Evolutionary conservation across 176 grass and related monocot species (phyloP).

Genomic region (Cymbopogon citratus): DNA sequence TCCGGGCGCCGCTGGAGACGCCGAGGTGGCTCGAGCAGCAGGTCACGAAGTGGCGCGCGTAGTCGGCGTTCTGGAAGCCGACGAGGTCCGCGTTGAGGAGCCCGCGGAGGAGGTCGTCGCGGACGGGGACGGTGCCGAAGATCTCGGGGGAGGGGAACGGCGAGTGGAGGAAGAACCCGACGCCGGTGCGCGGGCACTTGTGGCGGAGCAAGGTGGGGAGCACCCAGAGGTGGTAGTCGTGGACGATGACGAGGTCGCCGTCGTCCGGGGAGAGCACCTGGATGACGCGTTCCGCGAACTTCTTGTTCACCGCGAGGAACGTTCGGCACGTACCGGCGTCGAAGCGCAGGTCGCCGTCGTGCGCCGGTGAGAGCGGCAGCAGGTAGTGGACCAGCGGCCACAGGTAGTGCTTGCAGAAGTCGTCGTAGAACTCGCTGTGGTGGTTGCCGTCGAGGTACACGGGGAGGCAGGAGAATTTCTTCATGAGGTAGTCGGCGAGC

Average conservation of each 20-base stretch:
- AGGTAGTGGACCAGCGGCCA: conserved; percentile 60
- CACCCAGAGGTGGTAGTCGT: conserved; percentile 47
- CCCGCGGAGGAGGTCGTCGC: conserved; percentile 16
- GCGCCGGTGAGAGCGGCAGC: conserved; percentile 2
- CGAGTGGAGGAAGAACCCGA: conserved; percentile 53
- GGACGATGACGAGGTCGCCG: conserved; percentile 40
- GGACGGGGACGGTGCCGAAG: conserved; percentile 25
- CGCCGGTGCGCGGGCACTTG: conserved; percentile 12
- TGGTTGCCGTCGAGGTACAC: conserved; percentile 20
- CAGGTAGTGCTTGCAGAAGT: conserved; percentile 53
- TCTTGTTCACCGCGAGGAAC: conserved; percentile 23
- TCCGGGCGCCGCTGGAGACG: neutral
- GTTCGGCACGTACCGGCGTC: neutral
- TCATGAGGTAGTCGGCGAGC: conserved; percentile 25
- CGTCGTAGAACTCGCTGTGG: conserved; percentile 37
- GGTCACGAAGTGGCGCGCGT: conserved; percentile 23
- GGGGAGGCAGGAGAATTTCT: conserved; percentile 40
- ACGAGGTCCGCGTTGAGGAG: conserved; percentile 53
- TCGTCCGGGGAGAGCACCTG: conserved; percentile 29
- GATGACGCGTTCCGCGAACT: conserved; percentile 27
- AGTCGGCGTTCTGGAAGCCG: conserved; percentile 48
- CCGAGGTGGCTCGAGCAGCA: conserved; percentile 30
- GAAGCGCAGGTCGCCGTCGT: conserved; percentile 19
- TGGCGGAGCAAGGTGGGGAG: conserved; percentile 42
- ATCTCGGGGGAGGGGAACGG: conserved; percentile 43